Evolutionary conservation across 257 asterid genomes (phyloP), one percentile per base, ranked within the genome.

Genomic region (Solanum phureja): DNA sequence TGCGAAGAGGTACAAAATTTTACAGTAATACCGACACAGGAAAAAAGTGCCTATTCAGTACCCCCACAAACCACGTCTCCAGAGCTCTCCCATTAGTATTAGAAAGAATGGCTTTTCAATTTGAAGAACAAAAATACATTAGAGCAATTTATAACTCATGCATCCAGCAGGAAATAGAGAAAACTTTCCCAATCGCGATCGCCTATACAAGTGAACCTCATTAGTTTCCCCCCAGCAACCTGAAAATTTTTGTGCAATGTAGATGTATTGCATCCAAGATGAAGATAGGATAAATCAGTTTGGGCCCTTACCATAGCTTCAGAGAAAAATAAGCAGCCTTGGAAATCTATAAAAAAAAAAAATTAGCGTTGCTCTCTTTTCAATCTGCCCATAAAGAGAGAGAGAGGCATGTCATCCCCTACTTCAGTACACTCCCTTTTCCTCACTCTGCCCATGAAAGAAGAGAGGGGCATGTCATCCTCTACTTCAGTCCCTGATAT

Each of bases 391-490:
- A 76, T 89, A 86, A 92, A 88, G 74, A 88, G 90, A 84, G 93
- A 90, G 68, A 92, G 93, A 77, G 92, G 91, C 73, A 83, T 82
- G 83, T 91, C 98, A 87, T 94, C 95, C 68, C 83, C 92, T 29
- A 52, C 74, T 74, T 85, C 88, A 66, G 79, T 85, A 56, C 60
- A 14, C 76, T 69, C 76, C 75, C 29, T 88, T 87, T 89, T 93
- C 77, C 88, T 93, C 77, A 88, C 29, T 66, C 64, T 89, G 74
- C 77, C 77, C 91, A 73, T 91, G 74, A 92, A 88, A 74, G 87
- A 90, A 82, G 93, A 91, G 73, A 92, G 93, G 75, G 92, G 91
- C 77, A 79, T 69, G 69, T 91, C 98, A 87, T 94, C 95, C 62
- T 68, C 92, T 21, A 44, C 75, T 69, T 86, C 88, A 49, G 83